These are phyloP conservation scores for Ascochyta lentis DNA, from an alignment of 2,329 filamentous ascomycete species.

Conservation along the genomic window DNA sequence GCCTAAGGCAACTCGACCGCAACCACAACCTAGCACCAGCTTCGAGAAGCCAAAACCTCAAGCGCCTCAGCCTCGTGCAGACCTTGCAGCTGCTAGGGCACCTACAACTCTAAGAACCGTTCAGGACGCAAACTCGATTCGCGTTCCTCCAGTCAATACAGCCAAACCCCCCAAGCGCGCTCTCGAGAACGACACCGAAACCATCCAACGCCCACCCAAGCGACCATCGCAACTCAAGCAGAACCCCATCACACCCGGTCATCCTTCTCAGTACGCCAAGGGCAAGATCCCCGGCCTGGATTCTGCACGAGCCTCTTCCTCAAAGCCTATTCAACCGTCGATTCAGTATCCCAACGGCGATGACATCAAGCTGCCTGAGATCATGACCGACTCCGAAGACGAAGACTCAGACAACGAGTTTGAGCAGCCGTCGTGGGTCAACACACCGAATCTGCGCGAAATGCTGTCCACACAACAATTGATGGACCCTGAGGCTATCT, in stretches of 20 bases:
- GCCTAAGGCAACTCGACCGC: slow-evolving; percentile 41
- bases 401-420: slow-evolving; percentile 73
- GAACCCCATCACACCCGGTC: slow-evolving; percentile 57
- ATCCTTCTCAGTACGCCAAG: slow-evolving; percentile 75
- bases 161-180: slow-evolving; percentile 77
- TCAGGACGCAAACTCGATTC: slow-evolving; percentile 65
- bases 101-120: slow-evolving; percentile 67
- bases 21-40: slow-evolving; percentile 48
- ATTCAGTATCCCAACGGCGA: slow-evolving; percentile 88
- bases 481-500: slow-evolving; percentile 83
- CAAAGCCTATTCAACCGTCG: slow-evolving; percentile 57
- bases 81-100: slow-evolving; percentile 59
- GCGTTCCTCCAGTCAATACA: slow-evolving; percentile 63
- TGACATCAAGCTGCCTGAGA: slow-evolving; percentile 89
- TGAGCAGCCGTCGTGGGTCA: slow-evolving; percentile 80
- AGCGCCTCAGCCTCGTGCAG: slow-evolving; percentile 51
- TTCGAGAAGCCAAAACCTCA: slow-evolving; percentile 70
- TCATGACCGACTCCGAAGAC: slow-evolving; percentile 92
- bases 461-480: slow-evolving; percentile 82
- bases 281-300: slow-evolving; percentile 90
- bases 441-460: slow-evolving; percentile 80
- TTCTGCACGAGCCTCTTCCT: slow-evolving; percentile 59
- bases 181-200: slow-evolving; percentile 72
- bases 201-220: slow-evolving; percentile 54
- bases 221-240: slow-evolving; percentile 54